Base-by-base conservation (phyloP, 805 yeast species). In the Zygosaccharomyces pseudorouxii region DNA sequence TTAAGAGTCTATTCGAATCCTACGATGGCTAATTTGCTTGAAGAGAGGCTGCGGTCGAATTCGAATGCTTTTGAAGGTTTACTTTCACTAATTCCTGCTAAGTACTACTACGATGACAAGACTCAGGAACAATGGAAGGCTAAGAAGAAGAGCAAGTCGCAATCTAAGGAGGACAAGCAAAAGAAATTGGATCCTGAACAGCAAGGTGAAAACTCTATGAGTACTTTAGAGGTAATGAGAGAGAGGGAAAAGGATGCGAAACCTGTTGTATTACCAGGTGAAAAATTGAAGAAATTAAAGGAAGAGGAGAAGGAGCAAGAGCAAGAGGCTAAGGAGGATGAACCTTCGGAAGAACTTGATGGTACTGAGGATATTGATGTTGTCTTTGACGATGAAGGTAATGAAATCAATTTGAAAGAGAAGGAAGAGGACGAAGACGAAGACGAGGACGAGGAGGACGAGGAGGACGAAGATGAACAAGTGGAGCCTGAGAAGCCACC, bases 101-200 rank as follows among this genome's bases (percentile, higher is more conserved):
- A 89, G 63, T 89, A 85, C 62, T 92, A 92, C 65, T 89, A 87
- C 64, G 97, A 90, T 65, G 96, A 86, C 35, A 92, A 87, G 50
- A 84, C 92, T 2, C 82, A 84, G 58, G 83, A 84, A 45, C 97
- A 92, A 69, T 90, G 97, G 97, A 82, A 84, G 58, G 84, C 83
- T 58, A 86, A 82, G 71, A 88, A 89, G 72, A 79, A 82, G 68
- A 68, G 80, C 27, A 86, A 84, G 57, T 79, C 76, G 46, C 89
- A 87, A 55, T 67, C 74, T 18, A 79, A 74, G 55, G 74, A 71
- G 45, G 81, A 78, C 54, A 86, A 85, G 63, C 72, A 79, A 55
- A 78, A 80, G 48, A 90, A 89, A 65, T 74, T 90, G 51, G 89
- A 89, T 63, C 96, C 96, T 0, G 76, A 75, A 20, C 63, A 71